Evolutionary conservation across 441 rosid species (phyloP), one percentile per base, ranked within the genome.

Genomic region (Adansonia madagascariensis): DNA sequence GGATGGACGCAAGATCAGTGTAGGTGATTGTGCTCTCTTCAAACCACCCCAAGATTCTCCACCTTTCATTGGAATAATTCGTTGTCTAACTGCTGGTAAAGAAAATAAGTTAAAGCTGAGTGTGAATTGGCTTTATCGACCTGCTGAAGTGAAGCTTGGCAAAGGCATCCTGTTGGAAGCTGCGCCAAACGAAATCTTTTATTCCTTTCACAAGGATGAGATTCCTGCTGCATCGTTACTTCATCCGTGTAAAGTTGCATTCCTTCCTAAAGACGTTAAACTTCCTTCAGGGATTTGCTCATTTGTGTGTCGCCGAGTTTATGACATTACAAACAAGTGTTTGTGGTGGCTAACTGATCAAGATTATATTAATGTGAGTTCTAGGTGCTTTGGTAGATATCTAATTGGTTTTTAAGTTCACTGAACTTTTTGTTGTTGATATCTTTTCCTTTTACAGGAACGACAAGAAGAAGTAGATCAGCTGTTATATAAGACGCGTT

Each of bases 321-420:
- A 95, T 73, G 99, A 93, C 81, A 89, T 90, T 85, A 80, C 72
- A 24, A 89, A 85, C 84, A 82, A 85, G 85, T 79, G 92, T 82
- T 82, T 93, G 82, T 91, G 97, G 97, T 95, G 99, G 99, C 86
- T 93, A 82, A 92, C 93, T 78, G 98, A 95, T 86, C 90, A 88
- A 87, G 90, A 93, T 78, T 91, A 89, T 82, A 88, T 88, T 78
- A 85, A 89, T 91, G 94, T 91, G 89, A 86, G 93, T 86, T 74
- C 75, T 59, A 20, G 50, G 18, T 56, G 20, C 41, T 60, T 68
- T 35, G 65, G 63, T 47, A 62, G 5, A 15, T 67, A 43, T 53
- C 18, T 27, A 14, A 7, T 75, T 78, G 24, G 8, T 10, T 44
- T 64, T 31, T 18, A 44, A 53, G n/a, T 17, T 60, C 3, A 11